Percentiles rank a stretch among this genome's conserved stretches.
Evolutionary conservation across 2,329 filamentous ascomycete genomes (phyloP).

Genomic region (Teratosphaeria destructans): DNA sequence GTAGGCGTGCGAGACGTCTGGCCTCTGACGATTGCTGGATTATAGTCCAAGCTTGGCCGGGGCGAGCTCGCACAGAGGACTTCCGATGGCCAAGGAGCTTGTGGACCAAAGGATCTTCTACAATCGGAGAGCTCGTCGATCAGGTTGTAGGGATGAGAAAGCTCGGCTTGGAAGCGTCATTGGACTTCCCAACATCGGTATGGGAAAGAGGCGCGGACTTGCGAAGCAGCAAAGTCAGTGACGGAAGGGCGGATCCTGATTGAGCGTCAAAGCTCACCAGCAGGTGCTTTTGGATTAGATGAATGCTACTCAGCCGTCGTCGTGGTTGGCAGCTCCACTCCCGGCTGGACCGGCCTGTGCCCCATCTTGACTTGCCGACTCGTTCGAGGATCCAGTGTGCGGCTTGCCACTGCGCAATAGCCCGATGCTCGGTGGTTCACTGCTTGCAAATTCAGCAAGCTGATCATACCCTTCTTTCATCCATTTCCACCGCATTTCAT

Average conservation of each 20-base stretch:
- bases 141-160: not conserved
- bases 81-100: not conserved
- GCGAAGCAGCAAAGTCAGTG: not conserved
- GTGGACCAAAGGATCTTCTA: not conserved
- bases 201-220: not conserved
- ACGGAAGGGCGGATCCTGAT: not conserved
- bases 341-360: not conserved
- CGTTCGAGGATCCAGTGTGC: not conserved
- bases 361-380: not conserved
- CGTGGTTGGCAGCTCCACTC: too few species aligned
- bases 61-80: not conserved
- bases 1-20: not conserved
- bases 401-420: not conserved
- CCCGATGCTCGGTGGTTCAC: not conserved
- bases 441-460: not conserved
- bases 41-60: not conserved
- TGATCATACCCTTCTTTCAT: not conserved
- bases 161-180: not conserved
- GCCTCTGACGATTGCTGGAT: not conserved
- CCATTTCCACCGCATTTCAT: not conserved
- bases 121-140: not conserved
- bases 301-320: not conserved
- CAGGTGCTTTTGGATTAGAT: not conserved
- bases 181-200: not conserved
- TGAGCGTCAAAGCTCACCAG: not conserved